Evolutionary conservation across 306 rosid genomes (phyloP).

Genomic region (Chamaecrista fasciculata): DNA sequence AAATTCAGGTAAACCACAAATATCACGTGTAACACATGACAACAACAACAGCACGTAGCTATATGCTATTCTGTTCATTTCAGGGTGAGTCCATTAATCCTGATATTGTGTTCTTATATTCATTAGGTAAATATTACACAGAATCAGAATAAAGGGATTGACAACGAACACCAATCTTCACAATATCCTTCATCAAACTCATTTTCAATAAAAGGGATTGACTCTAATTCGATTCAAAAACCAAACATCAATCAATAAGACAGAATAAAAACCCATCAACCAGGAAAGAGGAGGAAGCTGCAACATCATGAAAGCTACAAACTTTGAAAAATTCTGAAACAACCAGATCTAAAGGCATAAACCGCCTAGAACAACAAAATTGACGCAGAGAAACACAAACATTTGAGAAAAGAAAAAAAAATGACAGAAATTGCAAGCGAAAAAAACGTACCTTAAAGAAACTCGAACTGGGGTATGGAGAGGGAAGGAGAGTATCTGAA

Average conservation of each 20-base stretch:
- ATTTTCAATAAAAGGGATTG: background rate
- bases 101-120: background rate
- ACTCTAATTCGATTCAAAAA: background rate
- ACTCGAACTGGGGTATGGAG: background rate
- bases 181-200: background rate
- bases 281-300: background rate
- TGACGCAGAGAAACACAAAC: background rate
- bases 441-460: conserved; percentile 28
- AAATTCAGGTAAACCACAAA: background rate
- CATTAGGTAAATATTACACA: background rate
- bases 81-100: background rate
- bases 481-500: background rate
- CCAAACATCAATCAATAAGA: background rate
- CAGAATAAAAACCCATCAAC: background rate
- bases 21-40: background rate
- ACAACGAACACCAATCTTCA: background rate
- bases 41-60: background rate
- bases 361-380: background rate
- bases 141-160: background rate
- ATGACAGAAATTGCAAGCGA: background rate
- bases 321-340: background rate
- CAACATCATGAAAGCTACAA: background rate
- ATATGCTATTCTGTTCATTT: background rate
- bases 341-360: conserved; percentile 9
- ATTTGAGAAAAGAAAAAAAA: background rate